These are phyloP conservation scores for Schizophyllum commune DNA, from an alignment of 1,284 basidiomycete genomes.

Conservation along the genomic window DNA sequence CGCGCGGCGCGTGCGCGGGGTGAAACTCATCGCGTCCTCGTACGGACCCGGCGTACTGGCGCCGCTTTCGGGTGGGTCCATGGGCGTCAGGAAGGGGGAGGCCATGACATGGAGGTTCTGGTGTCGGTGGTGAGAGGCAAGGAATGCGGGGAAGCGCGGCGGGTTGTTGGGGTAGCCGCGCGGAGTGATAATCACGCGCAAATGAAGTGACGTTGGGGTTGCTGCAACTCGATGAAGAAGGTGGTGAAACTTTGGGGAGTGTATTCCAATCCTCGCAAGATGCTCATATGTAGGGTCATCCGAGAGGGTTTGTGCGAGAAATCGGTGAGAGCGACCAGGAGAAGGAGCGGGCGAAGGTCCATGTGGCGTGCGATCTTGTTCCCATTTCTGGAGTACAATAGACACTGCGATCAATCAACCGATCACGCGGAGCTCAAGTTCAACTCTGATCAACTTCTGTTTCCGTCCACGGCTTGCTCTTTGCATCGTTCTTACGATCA, in stretches of 20 bases:
- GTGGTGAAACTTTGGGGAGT: not conserved
- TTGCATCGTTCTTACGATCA: constrained; percentile 4
- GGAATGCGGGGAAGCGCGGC: too few relatives aligned
- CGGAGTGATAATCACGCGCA: not conserved
- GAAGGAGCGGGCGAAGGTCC: not conserved
- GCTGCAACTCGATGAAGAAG: not conserved
- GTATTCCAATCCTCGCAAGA: too few relatives aligned
- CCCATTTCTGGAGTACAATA: not conserved
- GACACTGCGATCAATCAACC: not conserved
- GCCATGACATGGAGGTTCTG: constrained; percentile 6
- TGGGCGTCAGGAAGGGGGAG: not conserved
- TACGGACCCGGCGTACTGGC: constrained; percentile 1
- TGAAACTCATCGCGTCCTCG: constrained; percentile 19
- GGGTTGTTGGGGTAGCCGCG: not conserved
- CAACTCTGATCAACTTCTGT: too few relatives aligned
- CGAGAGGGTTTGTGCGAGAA: too few relatives aligned
- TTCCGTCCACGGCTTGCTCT: not conserved
- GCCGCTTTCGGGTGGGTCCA: not conserved
- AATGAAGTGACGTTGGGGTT: not conserved
- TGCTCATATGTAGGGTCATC: too few relatives aligned
- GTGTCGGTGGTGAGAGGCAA: not conserved
- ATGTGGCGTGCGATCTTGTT: not conserved
- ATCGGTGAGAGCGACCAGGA: too few relatives aligned
- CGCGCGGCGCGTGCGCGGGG: constrained; percentile 37
- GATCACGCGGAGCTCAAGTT: not conserved